A percentile compares a stretch with the other conserved stretches of the same genome.
phyloP scores from a whole-genome alignment of 331 rosid genomes.

The Quercus tomentella region DNA sequence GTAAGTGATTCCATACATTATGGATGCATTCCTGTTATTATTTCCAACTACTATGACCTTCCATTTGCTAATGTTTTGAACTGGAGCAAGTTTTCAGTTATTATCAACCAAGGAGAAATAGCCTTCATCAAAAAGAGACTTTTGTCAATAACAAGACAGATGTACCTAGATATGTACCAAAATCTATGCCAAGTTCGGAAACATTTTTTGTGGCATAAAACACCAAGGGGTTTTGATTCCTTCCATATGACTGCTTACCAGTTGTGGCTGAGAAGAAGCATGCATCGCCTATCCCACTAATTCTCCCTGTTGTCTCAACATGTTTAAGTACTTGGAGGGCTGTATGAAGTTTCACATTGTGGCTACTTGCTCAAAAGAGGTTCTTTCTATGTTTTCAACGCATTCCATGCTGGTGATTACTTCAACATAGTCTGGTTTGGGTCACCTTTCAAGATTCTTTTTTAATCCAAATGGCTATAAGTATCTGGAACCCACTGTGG shows the following conservation, averaged over 20 bases:
- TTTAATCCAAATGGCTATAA: no score
- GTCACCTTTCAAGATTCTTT: no score
- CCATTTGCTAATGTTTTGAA: conserved; percentile 32
- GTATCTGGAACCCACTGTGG: no score
- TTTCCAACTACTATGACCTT: conserved; percentile 32
- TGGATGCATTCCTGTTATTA: conserved; percentile 33
- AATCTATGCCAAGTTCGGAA: conserved; percentile 18
- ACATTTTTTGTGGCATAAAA: conserved; percentile 28
- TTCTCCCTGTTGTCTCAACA: background rate
- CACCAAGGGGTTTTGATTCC: conserved; percentile 26
- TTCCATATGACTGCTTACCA: conserved; percentile 37
- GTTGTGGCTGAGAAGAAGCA: conserved; percentile 25
- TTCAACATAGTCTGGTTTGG: background rate
- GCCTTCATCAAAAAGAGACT: conserved; percentile 10
- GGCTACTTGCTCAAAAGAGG: background rate
- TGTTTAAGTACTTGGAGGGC: background rate
- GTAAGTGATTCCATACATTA: conserved; percentile 30
- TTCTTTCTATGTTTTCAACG: background rate
- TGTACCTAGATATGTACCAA: conserved; percentile 15
- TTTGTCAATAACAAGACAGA: conserved; percentile 1
- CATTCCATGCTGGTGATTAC: background rate
- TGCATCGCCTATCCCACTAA: background rate
- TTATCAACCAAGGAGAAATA: conserved; percentile 22
- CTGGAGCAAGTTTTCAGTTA: conserved; percentile 31
- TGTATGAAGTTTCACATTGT: background rate